Percentiles rank a stretch among this genome's conserved stretches.
Conservation (phyloP, 1,284 basidiomycete genomes). For the Naganishia cerealis region DNA sequence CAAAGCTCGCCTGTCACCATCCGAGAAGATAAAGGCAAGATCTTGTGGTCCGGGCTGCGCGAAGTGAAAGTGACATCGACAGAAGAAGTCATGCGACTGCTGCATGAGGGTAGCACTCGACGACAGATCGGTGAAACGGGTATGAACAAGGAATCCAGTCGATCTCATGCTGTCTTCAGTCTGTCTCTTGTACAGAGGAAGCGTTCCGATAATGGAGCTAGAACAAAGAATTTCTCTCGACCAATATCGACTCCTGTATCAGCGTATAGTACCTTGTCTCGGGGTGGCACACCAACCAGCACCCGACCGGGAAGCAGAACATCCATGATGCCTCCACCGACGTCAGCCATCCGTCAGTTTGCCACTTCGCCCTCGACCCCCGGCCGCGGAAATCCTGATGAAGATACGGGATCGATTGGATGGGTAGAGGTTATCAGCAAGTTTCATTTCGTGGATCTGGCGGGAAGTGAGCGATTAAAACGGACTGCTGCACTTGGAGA, state of each 20-base stretch:
- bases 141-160: slow-evolving; percentile 97
- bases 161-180: slow-evolving; percentile 98
- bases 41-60: slow-evolving; percentile 92
- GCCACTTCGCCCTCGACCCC: slow-evolving; percentile 42
- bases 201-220: slow-evolving; percentile 35
- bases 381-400: slow-evolving; percentile 69
- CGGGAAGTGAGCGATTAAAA: slow-evolving; percentile 93
- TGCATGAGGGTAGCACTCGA: slow-evolving; percentile 82
- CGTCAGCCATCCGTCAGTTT: slow-evolving; percentile 28
- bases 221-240: slow-evolving; percentile 17
- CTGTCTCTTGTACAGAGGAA: slow-evolving; percentile 77
- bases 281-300: slow-evolving; percentile 23
- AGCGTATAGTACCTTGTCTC: slow-evolving; percentile 8
- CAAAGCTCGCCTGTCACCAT: slow-evolving; percentile 81
- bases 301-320: slow-evolving; percentile 29
- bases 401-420: slow-evolving; percentile 55
- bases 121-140: slow-evolving; percentile 95
- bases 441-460: slow-evolving; percentile 97
- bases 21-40: slow-evolving; percentile 91
- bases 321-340: slow-evolving; percentile 37
- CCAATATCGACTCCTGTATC: slow-evolving; percentile 26
- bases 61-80: slow-evolving; percentile 82
- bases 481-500: slow-evolving; percentile 90
- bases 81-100: slow-evolving; percentile 86
- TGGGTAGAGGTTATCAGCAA: slow-evolving; percentile 90